These are phyloP conservation scores for Cercophora newfieldiana DNA, from an alignment of 495 filamentous ascomycete genomes.

Conservation along the genomic window DNA sequence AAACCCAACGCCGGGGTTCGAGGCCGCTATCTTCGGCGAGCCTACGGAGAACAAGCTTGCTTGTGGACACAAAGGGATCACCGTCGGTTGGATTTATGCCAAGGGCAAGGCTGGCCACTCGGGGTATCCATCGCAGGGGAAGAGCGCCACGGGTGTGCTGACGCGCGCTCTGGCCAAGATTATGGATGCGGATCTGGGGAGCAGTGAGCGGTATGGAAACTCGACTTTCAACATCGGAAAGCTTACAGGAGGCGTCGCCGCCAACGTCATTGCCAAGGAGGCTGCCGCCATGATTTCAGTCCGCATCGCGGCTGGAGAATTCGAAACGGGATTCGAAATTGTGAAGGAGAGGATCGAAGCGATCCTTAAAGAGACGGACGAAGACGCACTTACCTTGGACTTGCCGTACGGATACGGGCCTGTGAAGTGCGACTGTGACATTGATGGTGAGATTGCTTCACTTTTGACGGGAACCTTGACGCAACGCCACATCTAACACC, in stretches of 20 bases:
- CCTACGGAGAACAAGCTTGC: conserved; percentile 86
- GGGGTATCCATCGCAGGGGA: conserved; percentile 85
- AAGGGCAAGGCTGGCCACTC: conserved; percentile 80
- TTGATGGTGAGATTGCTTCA: conserved; percentile 54
- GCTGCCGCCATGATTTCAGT: conserved; percentile 68
- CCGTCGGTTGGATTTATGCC: conserved; percentile 61
- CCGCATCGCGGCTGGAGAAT: conserved; percentile 71
- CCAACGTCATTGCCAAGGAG: conserved; percentile 78
- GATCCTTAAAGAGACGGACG: conserved; percentile 57
- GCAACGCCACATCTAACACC: background rate
- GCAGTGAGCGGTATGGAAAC: conserved; percentile 72
- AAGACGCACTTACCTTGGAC: conserved; percentile 59
- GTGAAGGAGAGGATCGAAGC: conserved; percentile 57
- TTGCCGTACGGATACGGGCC: conserved; percentile 67
- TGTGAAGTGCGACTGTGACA: conserved; percentile 74
- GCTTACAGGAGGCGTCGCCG: conserved; percentile 79
- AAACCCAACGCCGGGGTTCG: conserved; percentile 33
- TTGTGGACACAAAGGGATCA: conserved; percentile 84
- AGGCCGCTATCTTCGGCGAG: conserved; percentile 83
- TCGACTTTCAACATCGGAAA: conserved; percentile 85
- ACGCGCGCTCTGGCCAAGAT: conserved; percentile 65
- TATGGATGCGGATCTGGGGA: conserved; percentile 66
- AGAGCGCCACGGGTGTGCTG: conserved; percentile 73
- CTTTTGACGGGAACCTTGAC: background rate
- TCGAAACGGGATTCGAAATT: conserved; percentile 52